Evolutionary conservation across 1,284 basidiomycete species (phyloP), one percentile per base, ranked within the genome.

Genomic region (Earliella scabrosa): DNA sequence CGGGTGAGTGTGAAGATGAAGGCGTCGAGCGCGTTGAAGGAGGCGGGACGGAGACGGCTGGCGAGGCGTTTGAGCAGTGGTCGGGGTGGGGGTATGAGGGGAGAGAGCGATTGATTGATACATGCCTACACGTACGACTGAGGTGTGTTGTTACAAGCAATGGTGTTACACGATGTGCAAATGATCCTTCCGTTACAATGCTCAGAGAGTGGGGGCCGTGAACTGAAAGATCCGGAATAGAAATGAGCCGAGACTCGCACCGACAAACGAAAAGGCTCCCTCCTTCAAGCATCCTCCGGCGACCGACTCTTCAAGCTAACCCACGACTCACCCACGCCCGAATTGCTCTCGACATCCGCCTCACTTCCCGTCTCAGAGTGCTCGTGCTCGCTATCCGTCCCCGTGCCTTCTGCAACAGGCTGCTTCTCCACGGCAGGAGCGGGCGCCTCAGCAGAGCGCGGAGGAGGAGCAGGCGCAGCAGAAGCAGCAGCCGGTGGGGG

Each of bases 301-400:
- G 52, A 41, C 55, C 53, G 39, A 36, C 58, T 58, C 58, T 60
- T 58, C 47, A 91, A 71, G 66, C 82, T 88, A 50, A 92, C 75
- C 89, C 89, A 92, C 58, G 87, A 89, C 59, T 80, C 79, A 8
- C 75, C 75, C 41, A 78, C 76, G 21, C 70, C 70, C 0, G 71
- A 73, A 11, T 82, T 84, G 63, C 86, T 87, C 69, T 90, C 87
- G 5, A 82, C 77, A 48, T 90, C 88, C 2, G 80, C 79, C 46
- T 89, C 88, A 1, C 87, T 86, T n/a, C 74, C 76, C 10, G 71
- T 72, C 50, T 81, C 79, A 45, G 70, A 77, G 32, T 59, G 68
- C 54, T 68, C 66, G 31, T 70, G 70, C 31, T 73, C 72, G 38
- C 71, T 69, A 45, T 75, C 74, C n/a, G 64, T 63, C 29, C 29